Evolutionary conservation across 1,284 basidiomycete genomes (phyloP).

Genomic region (Cryptococcus sp.): DNA sequence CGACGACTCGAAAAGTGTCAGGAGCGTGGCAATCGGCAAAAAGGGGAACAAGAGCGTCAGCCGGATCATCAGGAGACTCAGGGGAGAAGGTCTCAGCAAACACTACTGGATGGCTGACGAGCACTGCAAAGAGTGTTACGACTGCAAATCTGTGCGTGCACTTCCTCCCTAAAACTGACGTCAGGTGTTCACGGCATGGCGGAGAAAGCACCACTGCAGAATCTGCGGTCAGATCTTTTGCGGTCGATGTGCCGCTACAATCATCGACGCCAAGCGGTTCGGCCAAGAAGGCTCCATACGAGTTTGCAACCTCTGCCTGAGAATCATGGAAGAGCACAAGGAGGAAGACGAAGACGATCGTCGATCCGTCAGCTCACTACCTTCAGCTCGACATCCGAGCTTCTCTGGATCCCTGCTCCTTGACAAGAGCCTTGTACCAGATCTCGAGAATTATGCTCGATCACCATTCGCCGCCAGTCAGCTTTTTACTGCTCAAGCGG

Average conservation of each 20-base stretch:
- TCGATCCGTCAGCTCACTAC: conserved; percentile 39
- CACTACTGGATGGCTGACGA: conserved; percentile 99
- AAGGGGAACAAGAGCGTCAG: conserved; percentile 70
- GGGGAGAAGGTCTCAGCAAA: conserved; percentile 62
- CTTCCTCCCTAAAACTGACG: conserved; percentile 34
- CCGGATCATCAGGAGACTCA: conserved; percentile 78
- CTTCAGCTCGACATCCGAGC: conserved; percentile 28
- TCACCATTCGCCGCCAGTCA: conserved; percentile 86
- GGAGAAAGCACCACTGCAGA: conserved; percentile 89
- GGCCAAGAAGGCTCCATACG: conserved; percentile 88
- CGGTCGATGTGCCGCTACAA: conserved; percentile 91
- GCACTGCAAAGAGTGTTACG: conserved; percentile 90
- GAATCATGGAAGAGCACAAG: conserved; percentile 71
- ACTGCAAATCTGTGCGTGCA: conserved; percentile 59
- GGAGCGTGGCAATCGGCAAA: conserved; percentile 52
- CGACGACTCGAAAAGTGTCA: conserved; percentile 44
- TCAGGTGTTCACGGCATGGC: conserved; percentile 86
- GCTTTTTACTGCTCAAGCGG: conserved; percentile 56
- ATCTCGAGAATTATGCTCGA: conserved; percentile 51
- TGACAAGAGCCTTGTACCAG: conserved; percentile 43
- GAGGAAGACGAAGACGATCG: conserved; percentile 65
- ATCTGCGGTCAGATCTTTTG: conserved; percentile 92
- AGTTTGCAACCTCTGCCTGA: conserved; percentile 89
- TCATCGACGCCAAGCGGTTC: conserved; percentile 91
- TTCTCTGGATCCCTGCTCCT: conserved; percentile 38